phyloP scores from a whole-genome alignment of 2,329 filamentous ascomycete genomes.

The Allantophomopsis lycopodina region DNA sequence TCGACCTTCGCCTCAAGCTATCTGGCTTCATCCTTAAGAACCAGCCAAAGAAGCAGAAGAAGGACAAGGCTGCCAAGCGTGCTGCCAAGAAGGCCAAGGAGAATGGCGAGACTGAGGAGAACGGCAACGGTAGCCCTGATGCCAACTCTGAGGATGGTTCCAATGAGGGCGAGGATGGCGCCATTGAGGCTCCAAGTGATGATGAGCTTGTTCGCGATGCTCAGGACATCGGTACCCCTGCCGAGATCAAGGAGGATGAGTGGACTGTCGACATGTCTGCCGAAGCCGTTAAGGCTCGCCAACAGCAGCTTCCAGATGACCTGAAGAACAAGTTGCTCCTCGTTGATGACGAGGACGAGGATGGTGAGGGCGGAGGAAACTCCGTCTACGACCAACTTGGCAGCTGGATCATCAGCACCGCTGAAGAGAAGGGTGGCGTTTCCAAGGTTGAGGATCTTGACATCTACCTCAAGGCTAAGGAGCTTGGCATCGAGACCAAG shows the following conservation, averaged over 20 bases:
- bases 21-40: constrained; percentile 97
- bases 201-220: constrained; percentile 78
- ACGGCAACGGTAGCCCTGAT: constrained; percentile 41
- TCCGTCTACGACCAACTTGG: constrained; percentile 83
- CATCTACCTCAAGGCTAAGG: constrained; percentile 94
- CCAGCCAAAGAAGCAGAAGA: constrained; percentile 86
- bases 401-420: constrained; percentile 75
- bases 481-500: constrained; percentile 87
- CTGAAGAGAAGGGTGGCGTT: constrained; percentile 58
- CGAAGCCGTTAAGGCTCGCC: constrained; percentile 87
- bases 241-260: constrained; percentile 67
- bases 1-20: constrained; percentile 88
- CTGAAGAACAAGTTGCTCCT: constrained; percentile 86
- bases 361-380: constrained; percentile 60
- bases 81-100: constrained; percentile 79
- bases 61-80: constrained; percentile 87
- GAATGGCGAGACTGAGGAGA: constrained; percentile 39
- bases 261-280: constrained; percentile 97
- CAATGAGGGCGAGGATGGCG: constrained; percentile 33
- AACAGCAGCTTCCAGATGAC: constrained; percentile 83
- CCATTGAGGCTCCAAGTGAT: constrained; percentile 65
- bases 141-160: constrained; percentile 51
- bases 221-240: constrained; percentile 55
- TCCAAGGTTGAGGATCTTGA: constrained; percentile 75
- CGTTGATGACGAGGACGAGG: constrained; percentile 65